These are phyloP conservation scores for Ephemerocybe angulata DNA, from an alignment of 768 basidiomycete genomes.

Conservation along the genomic window DNA sequence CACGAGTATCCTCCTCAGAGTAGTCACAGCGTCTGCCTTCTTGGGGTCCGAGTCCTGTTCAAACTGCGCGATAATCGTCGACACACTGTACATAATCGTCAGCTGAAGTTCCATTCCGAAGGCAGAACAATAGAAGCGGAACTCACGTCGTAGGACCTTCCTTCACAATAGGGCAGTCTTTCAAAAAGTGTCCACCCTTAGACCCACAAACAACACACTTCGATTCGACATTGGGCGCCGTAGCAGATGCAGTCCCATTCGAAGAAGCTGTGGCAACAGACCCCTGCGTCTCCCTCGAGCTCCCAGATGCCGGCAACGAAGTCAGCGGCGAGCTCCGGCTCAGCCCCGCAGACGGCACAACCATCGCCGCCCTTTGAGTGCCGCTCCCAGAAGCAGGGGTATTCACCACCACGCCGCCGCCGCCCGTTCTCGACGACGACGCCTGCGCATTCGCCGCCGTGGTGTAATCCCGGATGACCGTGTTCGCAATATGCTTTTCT, in stretches of 20 bases:
- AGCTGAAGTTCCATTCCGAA: not conserved
- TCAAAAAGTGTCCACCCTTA: not conserved
- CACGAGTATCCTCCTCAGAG: conserved; percentile 20
- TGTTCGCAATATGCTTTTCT: not conserved
- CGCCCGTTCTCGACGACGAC: not conserved
- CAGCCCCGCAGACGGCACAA: not conserved
- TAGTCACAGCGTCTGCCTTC: conserved; percentile 13
- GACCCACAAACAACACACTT: not conserved
- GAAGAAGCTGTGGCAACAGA: not conserved
- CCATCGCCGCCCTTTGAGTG: not conserved
- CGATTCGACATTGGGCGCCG: too few relatives aligned
- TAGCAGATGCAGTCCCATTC: too few relatives aligned
- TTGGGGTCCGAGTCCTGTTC: conserved; percentile 16
- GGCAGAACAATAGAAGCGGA: not conserved
- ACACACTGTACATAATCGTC: conserved; percentile 24
- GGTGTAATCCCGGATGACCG: not conserved
- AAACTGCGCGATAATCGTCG: conserved; percentile 20
- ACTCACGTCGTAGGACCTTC: conserved; percentile 53
- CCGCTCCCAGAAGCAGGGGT: conserved; percentile 1
- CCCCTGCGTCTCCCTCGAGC: not conserved
- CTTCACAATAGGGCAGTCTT: conserved; percentile 50
- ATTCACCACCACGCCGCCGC: not conserved
- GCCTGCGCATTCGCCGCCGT: not conserved
- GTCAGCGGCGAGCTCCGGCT: not conserved
- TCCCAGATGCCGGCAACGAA: not conserved